Base-by-base conservation (phyloP, 257 asterid species). In the Striga asiatica region DNA sequence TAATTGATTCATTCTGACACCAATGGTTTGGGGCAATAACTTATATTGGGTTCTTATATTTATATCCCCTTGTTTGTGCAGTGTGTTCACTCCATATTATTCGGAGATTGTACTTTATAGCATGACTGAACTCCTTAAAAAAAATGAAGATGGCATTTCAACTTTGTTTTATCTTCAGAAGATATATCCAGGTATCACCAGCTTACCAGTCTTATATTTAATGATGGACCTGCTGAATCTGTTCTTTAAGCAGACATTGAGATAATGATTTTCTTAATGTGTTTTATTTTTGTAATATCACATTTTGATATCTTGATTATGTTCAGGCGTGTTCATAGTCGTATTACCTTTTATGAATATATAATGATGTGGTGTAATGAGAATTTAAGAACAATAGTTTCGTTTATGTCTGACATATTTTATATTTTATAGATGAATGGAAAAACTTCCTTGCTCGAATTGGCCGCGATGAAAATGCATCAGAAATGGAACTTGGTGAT, bases 91-190 rank as follows among this genome's bases (percentile, higher is more conserved):
- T 34, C 97, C 97, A 31, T 91, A 87, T 71, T 84, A 84, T 72
- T 87, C 98, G 0, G 98, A 87, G 93, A 82, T 69, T 60, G 98
- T 91, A 76, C 94, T 91, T 52, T 91, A 91, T 82, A 87, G 97
- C 77, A 87, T 91, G 98, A 5, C 95, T 52, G 98, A 91, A 50
- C 95, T 91, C 64, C 89, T 71, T 22, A 71, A 87, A 81, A 81
- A 77, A 78, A 91, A 91, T 78, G 98, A 91, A 76, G 98, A 91
- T 71, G 98, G 97, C 59, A 91, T 91, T 76, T 72, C 97, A 53
- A 84, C 94, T 66, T 74, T 91, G 75, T 91, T 91, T 80, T 91
- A 91, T 80, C 97, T 91, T 56, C 96, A 87, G 69, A 91, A 91
- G 68, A 91, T 91, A 75, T 91, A 84, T 75, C 98, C 98, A 59